These are phyloP conservation scores for Solanum aculeatissimum DNA, from an alignment of 305 asterid species.

Conservation along the genomic window DNA sequence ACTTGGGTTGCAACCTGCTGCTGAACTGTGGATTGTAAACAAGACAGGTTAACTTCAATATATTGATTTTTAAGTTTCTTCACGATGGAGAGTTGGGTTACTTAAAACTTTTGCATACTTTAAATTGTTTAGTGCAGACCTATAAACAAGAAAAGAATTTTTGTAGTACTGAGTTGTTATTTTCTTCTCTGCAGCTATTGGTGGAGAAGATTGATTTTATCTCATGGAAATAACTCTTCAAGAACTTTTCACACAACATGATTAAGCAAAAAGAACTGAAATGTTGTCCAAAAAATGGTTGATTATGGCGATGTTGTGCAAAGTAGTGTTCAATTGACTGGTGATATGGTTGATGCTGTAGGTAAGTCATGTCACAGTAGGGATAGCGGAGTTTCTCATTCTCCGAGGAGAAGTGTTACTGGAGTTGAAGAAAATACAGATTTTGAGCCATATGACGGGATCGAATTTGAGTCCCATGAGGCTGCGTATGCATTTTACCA, in stretches of 20 bases:
- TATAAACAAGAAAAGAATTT: not conserved
- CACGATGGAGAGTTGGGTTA: not conserved
- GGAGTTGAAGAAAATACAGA: constrained; percentile 37
- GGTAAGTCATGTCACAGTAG: constrained; percentile 21
- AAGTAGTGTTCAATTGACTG: constrained; percentile 25
- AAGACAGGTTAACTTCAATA: not conserved
- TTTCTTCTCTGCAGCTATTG: not conserved
- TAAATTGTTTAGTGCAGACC: not conserved
- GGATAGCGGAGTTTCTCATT: constrained; percentile 26
- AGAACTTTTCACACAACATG: not conserved
- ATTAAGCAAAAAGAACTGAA: not conserved
- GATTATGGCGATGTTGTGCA: constrained; percentile 33
- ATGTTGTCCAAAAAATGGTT: constrained; percentile 34
- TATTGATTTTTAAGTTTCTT: not conserved
- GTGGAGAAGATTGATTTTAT: not conserved
- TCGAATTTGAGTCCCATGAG: constrained; percentile 85
- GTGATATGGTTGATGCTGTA: constrained; percentile 30
- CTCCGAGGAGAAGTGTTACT: constrained; percentile 20
- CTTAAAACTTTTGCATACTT: not conserved
- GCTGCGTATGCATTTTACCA: constrained; percentile 83
- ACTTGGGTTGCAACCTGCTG: not conserved
- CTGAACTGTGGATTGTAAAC: not conserved
- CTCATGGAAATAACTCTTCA: not conserved
- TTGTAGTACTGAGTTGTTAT: not conserved
- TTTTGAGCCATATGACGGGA: constrained; percentile 65